phyloP scores from a whole-genome alignment of 2,329 filamentous ascomycete genomes.

The Thielaviopsis cerberus region DNA sequence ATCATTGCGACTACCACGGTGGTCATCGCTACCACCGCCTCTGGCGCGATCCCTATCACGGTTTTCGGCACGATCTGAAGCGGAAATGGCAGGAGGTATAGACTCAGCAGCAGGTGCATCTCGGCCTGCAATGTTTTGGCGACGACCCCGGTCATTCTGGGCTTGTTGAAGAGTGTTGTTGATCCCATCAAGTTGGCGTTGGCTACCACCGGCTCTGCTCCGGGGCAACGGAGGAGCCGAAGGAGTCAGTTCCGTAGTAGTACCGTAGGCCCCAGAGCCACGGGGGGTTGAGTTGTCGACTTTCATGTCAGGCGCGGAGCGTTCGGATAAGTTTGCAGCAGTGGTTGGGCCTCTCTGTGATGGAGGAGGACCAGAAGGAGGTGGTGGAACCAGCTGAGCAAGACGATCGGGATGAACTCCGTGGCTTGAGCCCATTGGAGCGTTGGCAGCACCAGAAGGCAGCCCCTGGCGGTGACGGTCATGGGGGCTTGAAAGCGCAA shows the following conservation, averaged over 20 bases:
- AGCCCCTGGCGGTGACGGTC: conserved; percentile 8
- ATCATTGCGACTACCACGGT: conserved; percentile 25
- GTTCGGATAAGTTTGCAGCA: background rate
- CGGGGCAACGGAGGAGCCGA: background rate
- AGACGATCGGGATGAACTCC: conserved; percentile 9
- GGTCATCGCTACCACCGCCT: conserved; percentile 21
- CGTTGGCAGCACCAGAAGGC: background rate
- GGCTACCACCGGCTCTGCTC: conserved; percentile 10
- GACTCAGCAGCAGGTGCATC: conserved; percentile 4
- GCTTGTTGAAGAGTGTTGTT: conserved; percentile 38
- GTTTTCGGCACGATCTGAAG: conserved; percentile 16
- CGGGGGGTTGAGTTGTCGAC: background rate
- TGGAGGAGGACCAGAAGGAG: background rate
- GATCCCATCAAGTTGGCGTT: conserved; percentile 39
- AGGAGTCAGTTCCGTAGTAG: background rate
- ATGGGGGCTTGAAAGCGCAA: background rate
- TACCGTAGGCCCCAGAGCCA: background rate
- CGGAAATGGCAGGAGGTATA: background rate
- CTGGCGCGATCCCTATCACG: conserved; percentile 17
- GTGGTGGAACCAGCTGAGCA: background rate
- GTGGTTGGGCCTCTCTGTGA: background rate
- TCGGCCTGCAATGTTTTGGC: conserved; percentile 1
- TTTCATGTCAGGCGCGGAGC: background rate
- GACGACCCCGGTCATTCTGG: conserved; percentile 16
- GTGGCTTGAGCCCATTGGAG: background rate